Conservation (phyloP, 306 rosid genomes). For the Potentilla sterilis region DNA sequence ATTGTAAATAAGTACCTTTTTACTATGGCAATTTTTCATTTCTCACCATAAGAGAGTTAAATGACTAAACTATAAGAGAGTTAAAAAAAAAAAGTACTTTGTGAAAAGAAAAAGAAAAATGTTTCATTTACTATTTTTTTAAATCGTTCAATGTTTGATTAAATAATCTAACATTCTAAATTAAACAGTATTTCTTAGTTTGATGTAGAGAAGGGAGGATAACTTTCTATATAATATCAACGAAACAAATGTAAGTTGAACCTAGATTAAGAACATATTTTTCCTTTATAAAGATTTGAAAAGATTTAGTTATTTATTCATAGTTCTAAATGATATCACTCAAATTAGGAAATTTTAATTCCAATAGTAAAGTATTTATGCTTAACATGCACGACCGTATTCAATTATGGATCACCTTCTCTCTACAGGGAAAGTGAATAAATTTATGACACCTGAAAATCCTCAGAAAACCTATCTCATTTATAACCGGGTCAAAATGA, state of each 20-base stretch:
- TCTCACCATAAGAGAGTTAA: neutral
- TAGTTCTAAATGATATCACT: neutral
- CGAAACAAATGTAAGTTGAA: no score
- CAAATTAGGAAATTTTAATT: neutral
- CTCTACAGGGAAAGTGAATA: neutral
- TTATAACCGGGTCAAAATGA: neutral
- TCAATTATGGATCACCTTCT: neutral
- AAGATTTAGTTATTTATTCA: neutral
- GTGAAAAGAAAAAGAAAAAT: no score
- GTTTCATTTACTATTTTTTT: no score
- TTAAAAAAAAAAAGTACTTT: no score
- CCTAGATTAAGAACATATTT: no score
- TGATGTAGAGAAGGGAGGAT: no score
- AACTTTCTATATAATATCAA: no score
- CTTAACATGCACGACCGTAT: neutral
- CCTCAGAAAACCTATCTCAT: neutral
- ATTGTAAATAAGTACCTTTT: neutral
- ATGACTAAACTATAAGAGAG: no score
- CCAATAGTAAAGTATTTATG: neutral
- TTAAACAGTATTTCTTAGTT: no score
- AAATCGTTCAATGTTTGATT: no score
- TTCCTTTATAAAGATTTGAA: neutral
- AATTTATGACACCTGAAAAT: conserved; percentile 7
- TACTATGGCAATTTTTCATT: neutral
- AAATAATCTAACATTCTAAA: no score